Evolutionary conservation across 2,329 filamentous ascomycete genomes (phyloP).

Genomic region (Chaetomium olivaceum): DNA sequence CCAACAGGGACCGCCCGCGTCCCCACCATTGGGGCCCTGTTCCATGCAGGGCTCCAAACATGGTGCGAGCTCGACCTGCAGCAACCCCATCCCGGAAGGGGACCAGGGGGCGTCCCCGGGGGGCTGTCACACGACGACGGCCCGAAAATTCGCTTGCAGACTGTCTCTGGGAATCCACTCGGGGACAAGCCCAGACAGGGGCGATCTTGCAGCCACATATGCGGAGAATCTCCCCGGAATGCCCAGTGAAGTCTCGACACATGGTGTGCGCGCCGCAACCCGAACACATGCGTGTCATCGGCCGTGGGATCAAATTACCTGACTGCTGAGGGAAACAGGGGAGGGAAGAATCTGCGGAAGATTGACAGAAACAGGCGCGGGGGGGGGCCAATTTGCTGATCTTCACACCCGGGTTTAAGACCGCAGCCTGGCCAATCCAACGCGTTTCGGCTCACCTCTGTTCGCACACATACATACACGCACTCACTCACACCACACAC

Average conservation of each 20-base stretch:
- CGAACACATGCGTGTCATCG: conserved; percentile 25
- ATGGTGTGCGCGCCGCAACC: conserved; percentile 4
- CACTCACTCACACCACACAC: not conserved
- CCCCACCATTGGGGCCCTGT: conserved; percentile 19
- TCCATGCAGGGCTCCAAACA: conserved; percentile 22
- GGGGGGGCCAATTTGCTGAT: conserved; percentile 24
- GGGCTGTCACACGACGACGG: conserved; percentile 26
- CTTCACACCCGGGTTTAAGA: conserved; percentile 18
- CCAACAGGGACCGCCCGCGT: conserved; percentile 20
- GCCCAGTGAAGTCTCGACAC: conserved; percentile 22
- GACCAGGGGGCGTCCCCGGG: conserved; percentile 10
- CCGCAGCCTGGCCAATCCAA: conserved; percentile 5
- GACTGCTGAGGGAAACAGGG: conserved; percentile 5
- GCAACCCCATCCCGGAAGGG: conserved; percentile 22
- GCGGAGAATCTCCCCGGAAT: conserved; percentile 15
- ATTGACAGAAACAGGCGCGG: conserved; percentile 20
- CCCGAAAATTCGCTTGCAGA: conserved; percentile 22
- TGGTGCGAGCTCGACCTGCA: conserved; percentile 21
- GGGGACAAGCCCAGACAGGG: not conserved
- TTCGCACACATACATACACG: not conserved
- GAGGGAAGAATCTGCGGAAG: conserved; percentile 6
- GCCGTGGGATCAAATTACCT: conserved; percentile 1
- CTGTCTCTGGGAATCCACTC: conserved; percentile 7
- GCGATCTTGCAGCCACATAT: conserved; percentile 18
- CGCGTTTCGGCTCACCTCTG: not conserved